Evolutionary conservation across 2,329 filamentous ascomycete genomes (phyloP).

Genomic region (Neofusicoccum parvum): DNA sequence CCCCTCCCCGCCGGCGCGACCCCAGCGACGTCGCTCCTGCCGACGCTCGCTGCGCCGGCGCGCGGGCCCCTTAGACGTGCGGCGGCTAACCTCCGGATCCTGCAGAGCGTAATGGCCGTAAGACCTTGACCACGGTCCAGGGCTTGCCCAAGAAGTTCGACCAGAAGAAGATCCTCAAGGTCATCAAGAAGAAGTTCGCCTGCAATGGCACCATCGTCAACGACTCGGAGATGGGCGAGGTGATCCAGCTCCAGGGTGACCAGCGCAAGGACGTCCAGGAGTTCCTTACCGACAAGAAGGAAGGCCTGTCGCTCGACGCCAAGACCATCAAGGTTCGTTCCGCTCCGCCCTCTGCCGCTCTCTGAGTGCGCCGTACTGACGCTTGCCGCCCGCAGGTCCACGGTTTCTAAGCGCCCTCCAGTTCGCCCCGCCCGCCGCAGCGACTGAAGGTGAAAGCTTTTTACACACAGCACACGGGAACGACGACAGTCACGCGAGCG

Average conservation of each 20-base stretch:
- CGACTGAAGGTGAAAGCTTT: constrained; percentile 13
- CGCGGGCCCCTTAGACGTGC: constrained; percentile 3
- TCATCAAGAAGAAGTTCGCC: constrained; percentile 99
- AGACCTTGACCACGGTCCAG: constrained; percentile 99
- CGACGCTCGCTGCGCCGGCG: background rate
- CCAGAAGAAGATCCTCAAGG: constrained; percentile 99
- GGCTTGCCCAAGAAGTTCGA: constrained; percentile 98
- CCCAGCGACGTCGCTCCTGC: background rate
- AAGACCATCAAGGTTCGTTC: constrained; percentile 87
- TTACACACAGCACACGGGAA: background rate
- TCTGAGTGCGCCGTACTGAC: background rate
- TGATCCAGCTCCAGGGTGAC: constrained; percentile 99
- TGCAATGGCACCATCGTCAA: constrained; percentile 99
- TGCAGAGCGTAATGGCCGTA: constrained; percentile 99
- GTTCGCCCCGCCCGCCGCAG: constrained; percentile 26
- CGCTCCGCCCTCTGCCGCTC: background rate
- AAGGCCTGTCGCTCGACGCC: constrained; percentile 87
- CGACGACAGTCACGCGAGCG: background rate
- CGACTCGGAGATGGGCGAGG: constrained; percentile 96
- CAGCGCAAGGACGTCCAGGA: constrained; percentile 99
- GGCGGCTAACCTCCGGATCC: constrained; percentile 36
- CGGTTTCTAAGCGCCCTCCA: constrained; percentile 35
- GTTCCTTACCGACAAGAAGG: constrained; percentile 94
- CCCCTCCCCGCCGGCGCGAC: background rate
- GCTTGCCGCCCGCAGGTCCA: constrained; percentile 31